phyloP scores from a whole-genome alignment of 306 rosid species.

The Dalbergia cultrata region DNA sequence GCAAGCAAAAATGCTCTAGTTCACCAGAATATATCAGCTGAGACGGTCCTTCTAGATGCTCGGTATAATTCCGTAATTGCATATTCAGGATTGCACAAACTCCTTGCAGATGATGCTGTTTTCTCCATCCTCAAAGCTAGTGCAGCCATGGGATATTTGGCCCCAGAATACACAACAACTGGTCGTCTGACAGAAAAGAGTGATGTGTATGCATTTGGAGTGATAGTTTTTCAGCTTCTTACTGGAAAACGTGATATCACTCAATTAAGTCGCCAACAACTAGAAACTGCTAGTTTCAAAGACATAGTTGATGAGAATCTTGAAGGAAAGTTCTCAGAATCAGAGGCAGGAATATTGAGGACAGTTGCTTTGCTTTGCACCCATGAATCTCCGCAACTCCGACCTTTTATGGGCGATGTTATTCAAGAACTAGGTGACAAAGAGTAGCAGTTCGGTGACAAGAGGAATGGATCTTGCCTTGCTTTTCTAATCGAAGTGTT shows the following conservation, averaged over 20 bases:
- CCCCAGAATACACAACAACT: constrained; percentile 77
- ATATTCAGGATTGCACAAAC: constrained; percentile 86
- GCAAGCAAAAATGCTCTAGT: constrained; percentile 58
- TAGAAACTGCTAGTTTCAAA: constrained; percentile 52
- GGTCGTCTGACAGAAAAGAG: constrained; percentile 82
- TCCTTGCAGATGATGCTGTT: constrained; percentile 83
- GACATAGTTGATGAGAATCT: constrained; percentile 73
- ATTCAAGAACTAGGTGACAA: constrained; percentile 53
- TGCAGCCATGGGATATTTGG: constrained; percentile 90
- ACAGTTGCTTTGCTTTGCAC: constrained; percentile 75
- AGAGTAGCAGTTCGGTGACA: constrained; percentile 36
- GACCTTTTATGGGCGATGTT: constrained; percentile 77
- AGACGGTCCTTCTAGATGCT: constrained; percentile 71
- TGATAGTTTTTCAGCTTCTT: constrained; percentile 79
- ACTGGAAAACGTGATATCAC: constrained; percentile 66
- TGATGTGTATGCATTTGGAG: constrained; percentile 86
- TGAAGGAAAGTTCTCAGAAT: constrained; percentile 67
- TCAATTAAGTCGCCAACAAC: constrained; percentile 51
- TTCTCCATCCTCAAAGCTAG: constrained; percentile 81
- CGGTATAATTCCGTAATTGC: constrained; percentile 67
- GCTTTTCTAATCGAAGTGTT: constrained; percentile 27
- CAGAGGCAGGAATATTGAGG: constrained; percentile 71
- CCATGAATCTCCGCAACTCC: constrained; percentile 62
- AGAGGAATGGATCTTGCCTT: constrained; percentile 16
- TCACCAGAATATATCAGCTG: constrained; percentile 87